These are phyloP conservation scores for Colletotrichum graminicola DNA, from an alignment of 2,329 filamentous ascomycete species.

Conservation along the genomic window DNA sequence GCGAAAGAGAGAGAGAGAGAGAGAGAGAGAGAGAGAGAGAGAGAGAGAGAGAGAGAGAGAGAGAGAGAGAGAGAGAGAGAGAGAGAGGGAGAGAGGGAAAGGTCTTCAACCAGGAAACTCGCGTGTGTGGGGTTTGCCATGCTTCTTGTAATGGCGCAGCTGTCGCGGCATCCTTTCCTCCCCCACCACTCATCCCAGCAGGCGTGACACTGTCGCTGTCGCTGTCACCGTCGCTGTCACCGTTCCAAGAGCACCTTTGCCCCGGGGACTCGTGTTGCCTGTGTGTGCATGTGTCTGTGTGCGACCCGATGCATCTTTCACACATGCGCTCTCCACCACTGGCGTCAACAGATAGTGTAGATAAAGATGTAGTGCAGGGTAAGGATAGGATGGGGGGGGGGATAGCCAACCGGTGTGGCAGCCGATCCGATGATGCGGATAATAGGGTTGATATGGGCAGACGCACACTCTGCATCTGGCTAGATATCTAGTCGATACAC, in stretches of 20 bases:
- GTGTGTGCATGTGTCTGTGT: background rate
- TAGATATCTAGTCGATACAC: conserved; percentile 24
- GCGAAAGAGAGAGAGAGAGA: background rate
- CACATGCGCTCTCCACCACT: conserved; percentile 21
- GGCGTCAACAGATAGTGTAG: conserved; percentile 29
- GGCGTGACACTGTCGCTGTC: background rate
- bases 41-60: background rate
- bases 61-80: background rate
- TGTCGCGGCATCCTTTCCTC: background rate
- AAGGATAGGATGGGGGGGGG: background rate
- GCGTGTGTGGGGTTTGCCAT: conserved; percentile 35
- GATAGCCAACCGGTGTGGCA: conserved; percentile 7
- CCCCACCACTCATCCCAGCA: conserved; percentile 2
- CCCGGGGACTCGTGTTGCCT: too few species aligned
- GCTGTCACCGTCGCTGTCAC: background rate
- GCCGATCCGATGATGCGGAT: conserved; percentile 24
- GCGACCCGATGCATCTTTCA: conserved; percentile 24
- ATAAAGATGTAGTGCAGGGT: conserved; percentile 22
- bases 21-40: background rate
- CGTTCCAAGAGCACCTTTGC: background rate
- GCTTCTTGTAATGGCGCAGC: conserved; percentile 20
- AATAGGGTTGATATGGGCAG: conserved; percentile 35
- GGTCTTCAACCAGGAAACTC: conserved; percentile 37
- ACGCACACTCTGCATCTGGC: conserved; percentile 9
- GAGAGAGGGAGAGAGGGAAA: background rate